phyloP scores from a whole-genome alignment of 2,329 filamentous ascomycete genomes.

The Trichoderma oligosporum region DNA sequence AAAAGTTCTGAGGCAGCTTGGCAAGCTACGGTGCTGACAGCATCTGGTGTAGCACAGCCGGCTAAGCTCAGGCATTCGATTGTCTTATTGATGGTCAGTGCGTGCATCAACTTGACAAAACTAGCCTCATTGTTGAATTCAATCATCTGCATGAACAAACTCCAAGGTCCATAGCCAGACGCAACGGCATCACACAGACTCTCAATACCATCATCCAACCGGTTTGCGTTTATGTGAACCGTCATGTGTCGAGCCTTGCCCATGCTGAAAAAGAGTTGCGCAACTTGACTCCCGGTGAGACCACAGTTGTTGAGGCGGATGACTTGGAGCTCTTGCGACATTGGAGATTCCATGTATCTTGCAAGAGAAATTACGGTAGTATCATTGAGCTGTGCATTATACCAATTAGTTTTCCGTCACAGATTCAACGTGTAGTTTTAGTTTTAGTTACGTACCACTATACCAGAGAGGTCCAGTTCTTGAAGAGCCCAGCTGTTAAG shows the following conservation, averaged over 20 bases:
- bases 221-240: conserved; percentile 50
- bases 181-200: conserved; percentile 48
- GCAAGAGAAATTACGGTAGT: conserved; percentile 47
- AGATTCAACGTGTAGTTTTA: background rate
- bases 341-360: conserved; percentile 41
- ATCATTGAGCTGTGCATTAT: conserved; percentile 48
- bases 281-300: conserved; percentile 48
- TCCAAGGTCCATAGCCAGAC: conserved; percentile 46
- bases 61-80: conserved; percentile 52
- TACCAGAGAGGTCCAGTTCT: conserved; percentile 53
- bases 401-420: conserved; percentile 3
- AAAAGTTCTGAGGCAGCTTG: conserved; percentile 49
- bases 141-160: conserved; percentile 54
- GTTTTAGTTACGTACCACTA: conserved; percentile 39
- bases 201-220: conserved; percentile 50
- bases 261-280: conserved; percentile 49
- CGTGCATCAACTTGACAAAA: conserved; percentile 49
- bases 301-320: conserved; percentile 51
- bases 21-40: conserved; percentile 45
- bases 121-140: conserved; percentile 51
- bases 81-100: conserved; percentile 47
- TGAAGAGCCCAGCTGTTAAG: conserved; percentile 46
- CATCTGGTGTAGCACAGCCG: conserved; percentile 49
- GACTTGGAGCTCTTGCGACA: conserved; percentile 41
- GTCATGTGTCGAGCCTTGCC: conserved; percentile 46